These are phyloP conservation scores for Athelia sp. DNA, from an alignment of 1,284 basidiomycete species.

Conservation along the genomic window DNA sequence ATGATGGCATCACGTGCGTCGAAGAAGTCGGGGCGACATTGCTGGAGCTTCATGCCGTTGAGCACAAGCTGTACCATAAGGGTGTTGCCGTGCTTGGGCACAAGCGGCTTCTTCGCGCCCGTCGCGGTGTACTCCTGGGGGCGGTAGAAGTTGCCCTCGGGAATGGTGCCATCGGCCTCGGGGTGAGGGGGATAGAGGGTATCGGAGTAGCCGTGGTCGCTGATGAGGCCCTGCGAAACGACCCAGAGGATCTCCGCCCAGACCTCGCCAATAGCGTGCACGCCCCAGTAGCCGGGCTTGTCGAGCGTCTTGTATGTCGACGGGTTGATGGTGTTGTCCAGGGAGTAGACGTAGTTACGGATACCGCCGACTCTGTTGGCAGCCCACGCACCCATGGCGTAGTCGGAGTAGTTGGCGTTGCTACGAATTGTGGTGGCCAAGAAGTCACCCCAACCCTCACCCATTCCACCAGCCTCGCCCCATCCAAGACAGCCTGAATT, in stretches of 20 bases:
- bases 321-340: conserved; percentile 77
- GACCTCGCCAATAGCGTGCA: conserved; percentile 91
- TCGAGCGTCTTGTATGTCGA: conserved; percentile 96
- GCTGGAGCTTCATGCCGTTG: conserved; percentile 92
- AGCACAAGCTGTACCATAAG: conserved; percentile 84
- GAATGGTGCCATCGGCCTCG: conserved; percentile 53
- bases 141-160: conserved; percentile 73
- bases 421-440: conserved; percentile 83
- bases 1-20: conserved; percentile 92
- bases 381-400: conserved; percentile 93
- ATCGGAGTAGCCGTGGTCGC: conserved; percentile 76
- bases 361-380: conserved; percentile 78
- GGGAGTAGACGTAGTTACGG: conserved; percentile 83
- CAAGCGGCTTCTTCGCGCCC: conserved; percentile 50
- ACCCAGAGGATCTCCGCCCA: conserved; percentile 96
- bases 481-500: conserved; percentile 93
- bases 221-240: conserved; percentile 70
- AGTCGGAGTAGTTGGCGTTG: conserved; percentile 68
- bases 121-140: conserved; percentile 27
- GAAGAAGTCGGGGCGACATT: conserved; percentile 89
- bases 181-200: conserved; percentile 79
- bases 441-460: conserved; percentile 91
- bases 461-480: conserved; percentile 97
- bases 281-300: conserved; percentile 88
- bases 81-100: conserved; percentile 93